phyloP scores from a whole-genome alignment of 495 filamentous ascomycete species.

The Podospora pseudocomata region DNA sequence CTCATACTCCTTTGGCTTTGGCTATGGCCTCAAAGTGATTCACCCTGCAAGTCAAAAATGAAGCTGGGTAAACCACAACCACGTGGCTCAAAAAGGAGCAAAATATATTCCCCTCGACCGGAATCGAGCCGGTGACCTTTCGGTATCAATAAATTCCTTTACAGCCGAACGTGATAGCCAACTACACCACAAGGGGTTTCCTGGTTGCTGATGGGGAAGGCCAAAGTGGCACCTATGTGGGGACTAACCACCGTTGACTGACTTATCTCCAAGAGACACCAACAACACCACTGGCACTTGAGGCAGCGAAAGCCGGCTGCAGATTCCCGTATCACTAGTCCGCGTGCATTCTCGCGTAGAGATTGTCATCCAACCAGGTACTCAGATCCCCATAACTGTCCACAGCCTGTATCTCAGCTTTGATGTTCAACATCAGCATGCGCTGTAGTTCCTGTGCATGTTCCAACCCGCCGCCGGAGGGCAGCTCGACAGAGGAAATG shows the following conservation, averaged over 20 bases:
- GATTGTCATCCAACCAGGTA: conserved; percentile 58
- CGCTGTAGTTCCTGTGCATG: conserved; percentile 69
- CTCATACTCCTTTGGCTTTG: too few relatives aligned
- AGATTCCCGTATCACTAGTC: not conserved
- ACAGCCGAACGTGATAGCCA: conserved; percentile 15
- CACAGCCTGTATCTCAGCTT: conserved; percentile 85
- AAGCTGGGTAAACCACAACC: not conserved
- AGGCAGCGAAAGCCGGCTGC: not conserved
- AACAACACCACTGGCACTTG: too few relatives aligned
- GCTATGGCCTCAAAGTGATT: too few relatives aligned
- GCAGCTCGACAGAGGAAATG: conserved; percentile 12
- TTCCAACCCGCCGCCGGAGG: conserved; percentile 28
- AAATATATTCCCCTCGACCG: conserved; percentile 10
- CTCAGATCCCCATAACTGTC: conserved; percentile 60
- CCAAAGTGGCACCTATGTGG: not conserved
- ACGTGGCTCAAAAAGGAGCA: not conserved
- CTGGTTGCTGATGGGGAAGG: not conserved
- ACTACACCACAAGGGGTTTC: conserved; percentile 13
- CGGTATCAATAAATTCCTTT: conserved; percentile 15
- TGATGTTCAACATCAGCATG: conserved; percentile 83
- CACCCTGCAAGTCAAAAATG: not conserved
- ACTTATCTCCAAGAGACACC: too few relatives aligned
- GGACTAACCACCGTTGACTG: not conserved
- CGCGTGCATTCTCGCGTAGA: conserved; percentile 14
- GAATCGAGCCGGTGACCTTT: conserved; percentile 14